phyloP scores from a whole-genome alignment of 2,329 filamentous ascomycete species.

The Clarireedia monteithiana region DNA sequence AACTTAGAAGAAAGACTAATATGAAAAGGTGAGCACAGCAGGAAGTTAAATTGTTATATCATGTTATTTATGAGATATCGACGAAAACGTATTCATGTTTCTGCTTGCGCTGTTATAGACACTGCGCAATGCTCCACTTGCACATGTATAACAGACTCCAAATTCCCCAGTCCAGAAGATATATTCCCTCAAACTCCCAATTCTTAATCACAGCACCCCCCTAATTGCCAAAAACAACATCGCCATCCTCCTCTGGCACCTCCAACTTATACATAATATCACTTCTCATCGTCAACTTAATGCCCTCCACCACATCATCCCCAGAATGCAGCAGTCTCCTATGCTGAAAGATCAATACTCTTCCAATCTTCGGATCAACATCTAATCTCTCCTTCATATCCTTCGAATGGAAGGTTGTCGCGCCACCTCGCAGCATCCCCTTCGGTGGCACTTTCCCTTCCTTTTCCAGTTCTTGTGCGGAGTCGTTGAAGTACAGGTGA shows the following conservation, averaged over 20 bases:
- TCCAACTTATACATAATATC: slow-evolving; percentile 43
- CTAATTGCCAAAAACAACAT: neutral
- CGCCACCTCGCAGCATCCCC: slow-evolving; percentile 30
- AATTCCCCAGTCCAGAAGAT: too few relatives aligned
- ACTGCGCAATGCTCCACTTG: too few relatives aligned
- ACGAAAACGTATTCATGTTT: too few relatives aligned
- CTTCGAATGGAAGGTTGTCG: slow-evolving; percentile 45
- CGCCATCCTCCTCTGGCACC: neutral
- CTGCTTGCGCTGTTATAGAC: too few relatives aligned
- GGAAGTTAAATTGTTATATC: too few relatives aligned
- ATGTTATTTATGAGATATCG: too few relatives aligned
- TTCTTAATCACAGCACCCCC: too few relatives aligned
- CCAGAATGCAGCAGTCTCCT: slow-evolving; percentile 43
- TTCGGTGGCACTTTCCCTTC: neutral
- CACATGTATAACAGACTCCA: too few relatives aligned
- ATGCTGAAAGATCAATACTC: slow-evolving; percentile 56
- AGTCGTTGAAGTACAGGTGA: slow-evolving; percentile 48
- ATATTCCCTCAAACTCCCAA: too few relatives aligned
- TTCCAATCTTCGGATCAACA: slow-evolving; percentile 47
- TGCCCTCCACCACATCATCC: slow-evolving; percentile 41
- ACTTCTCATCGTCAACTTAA: slow-evolving; percentile 49
- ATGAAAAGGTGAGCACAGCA: too few relatives aligned
- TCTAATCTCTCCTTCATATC: slow-evolving; percentile 39
- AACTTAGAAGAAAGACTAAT: too few relatives aligned
- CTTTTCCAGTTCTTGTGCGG: slow-evolving; percentile 33